Base-by-base conservation (phyloP, 805 yeast species). In the Tetrapisispora namnaoensis region DNA sequence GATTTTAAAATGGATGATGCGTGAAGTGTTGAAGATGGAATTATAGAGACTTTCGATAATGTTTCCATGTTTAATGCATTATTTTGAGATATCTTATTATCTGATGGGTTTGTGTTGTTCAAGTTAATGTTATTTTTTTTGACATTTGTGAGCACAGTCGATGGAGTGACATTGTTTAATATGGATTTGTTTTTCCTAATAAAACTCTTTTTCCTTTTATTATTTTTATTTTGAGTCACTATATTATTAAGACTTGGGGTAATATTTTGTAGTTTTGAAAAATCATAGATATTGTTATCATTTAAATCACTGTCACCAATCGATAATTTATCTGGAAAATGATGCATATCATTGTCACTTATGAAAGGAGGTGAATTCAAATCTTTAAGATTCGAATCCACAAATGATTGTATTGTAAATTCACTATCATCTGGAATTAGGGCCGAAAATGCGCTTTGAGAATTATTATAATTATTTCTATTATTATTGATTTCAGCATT, bases 251-350 rank as follows among this genome's bases (percentile, higher is more conserved):
- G 17, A 43, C n/a, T 35, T 43, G 46, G 40, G 16, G 39, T 36
- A 5, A 28, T 35, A 35, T 34, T 22, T 35, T 34, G 40, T 4
- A 28, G 11, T 16, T 35, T 43, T 22, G 38, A 36, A 43, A 35
- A 43, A 27, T 37, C 53, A 42, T 22, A 45, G 36, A 14, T 55
- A 49, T 17, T 50, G 48, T 37, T 42, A 42, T 58, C 55, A 41
- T 53, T 54, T 30, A 57, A 38, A 34, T 56, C 57, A 40, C 59
- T 63, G 28, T 55, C 61, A 17, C 48, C 55, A 18, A 58, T 47
- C 39, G 52, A 42, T 20, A 30, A 42, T 42, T 17, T 45, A 36
- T 54, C 50, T 10, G 52, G 53, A 18, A 52, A 52, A 27, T 51
- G 55, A 18, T 51, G 52, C 9, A 51, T 51, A 17, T 55, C 59